These are phyloP conservation scores for Plenodomus biglobosus DNA, from an alignment of 2,329 filamentous ascomycete genomes.

Conservation along the genomic window DNA sequence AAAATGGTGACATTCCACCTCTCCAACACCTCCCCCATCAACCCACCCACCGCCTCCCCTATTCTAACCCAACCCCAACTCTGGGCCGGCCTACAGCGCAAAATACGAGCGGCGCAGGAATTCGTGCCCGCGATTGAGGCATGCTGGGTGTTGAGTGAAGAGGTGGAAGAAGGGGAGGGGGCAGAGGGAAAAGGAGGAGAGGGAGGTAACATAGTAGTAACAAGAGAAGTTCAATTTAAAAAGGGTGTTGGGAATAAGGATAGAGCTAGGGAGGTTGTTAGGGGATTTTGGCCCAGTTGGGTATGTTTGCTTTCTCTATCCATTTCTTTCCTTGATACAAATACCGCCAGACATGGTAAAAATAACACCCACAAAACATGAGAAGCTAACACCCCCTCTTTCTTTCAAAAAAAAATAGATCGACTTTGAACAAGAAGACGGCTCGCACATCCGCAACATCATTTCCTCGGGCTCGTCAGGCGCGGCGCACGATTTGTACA, in stretches of 20 bases:
- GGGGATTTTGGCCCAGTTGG: slow-evolving; percentile 45
- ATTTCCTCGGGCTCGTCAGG: slow-evolving; percentile 44
- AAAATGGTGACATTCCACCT: slow-evolving; percentile 47
- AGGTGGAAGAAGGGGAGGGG: slow-evolving; percentile 41
- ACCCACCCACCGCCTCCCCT: slow-evolving; percentile 44
- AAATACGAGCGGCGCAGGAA: slow-evolving; percentile 50
- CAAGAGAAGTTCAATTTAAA: slow-evolving; percentile 46
- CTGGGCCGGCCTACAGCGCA: slow-evolving; percentile 51
- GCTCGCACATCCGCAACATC: slow-evolving; percentile 49
- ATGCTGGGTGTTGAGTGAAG: slow-evolving; percentile 48
- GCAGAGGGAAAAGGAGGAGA: slow-evolving; percentile 22
- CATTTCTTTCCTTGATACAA: slow-evolving; percentile 1
- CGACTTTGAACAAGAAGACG: slow-evolving; percentile 50
- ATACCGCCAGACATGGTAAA: no score
- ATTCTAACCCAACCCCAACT: slow-evolving; percentile 44
- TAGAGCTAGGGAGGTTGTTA: slow-evolving; percentile 44
- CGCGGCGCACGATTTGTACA: slow-evolving; percentile 39
- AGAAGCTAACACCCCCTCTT: no score
- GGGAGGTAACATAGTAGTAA: slow-evolving; percentile 36
- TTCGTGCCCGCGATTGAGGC: slow-evolving; percentile 50
- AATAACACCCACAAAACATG: no score
- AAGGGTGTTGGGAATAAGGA: slow-evolving; percentile 31
- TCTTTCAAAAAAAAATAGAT: no score
- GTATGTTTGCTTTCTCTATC: slow-evolving; percentile 24
- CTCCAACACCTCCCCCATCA: slow-evolving; percentile 50